Conservation (phyloP, 208 protist genomes). For the Crithidia mellificae region DNA sequence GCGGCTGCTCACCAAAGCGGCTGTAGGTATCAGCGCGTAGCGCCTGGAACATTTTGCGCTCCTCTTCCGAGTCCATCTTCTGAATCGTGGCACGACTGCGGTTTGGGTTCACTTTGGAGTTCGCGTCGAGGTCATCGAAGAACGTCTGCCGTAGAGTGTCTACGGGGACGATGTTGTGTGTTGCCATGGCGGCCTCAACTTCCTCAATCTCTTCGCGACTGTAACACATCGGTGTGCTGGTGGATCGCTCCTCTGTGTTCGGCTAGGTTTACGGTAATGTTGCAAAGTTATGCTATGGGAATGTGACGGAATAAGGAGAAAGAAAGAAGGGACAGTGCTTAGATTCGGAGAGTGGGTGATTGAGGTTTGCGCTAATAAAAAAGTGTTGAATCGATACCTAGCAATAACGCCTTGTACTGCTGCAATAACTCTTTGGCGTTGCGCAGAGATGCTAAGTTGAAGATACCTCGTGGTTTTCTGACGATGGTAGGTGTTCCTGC, state of each 20-base stretch:
- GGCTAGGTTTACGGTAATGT: too few relatives aligned
- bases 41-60: constrained; percentile 25
- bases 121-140: constrained; percentile 57
- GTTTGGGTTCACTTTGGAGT: constrained; percentile 56
- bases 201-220: constrained; percentile 27
- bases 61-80: constrained; percentile 14
- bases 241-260: too few relatives aligned
- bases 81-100: constrained; percentile 18
- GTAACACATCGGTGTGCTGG: too few relatives aligned
- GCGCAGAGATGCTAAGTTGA: too few relatives aligned
- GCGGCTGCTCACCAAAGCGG: constrained; percentile 13
- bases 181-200: constrained; percentile 15
- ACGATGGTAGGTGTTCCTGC: too few relatives aligned
- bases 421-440: too few relatives aligned
- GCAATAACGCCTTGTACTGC: too few relatives aligned
- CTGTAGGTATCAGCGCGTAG: constrained; percentile 8
- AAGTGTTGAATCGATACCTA: too few relatives aligned
- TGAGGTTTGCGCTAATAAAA: too few relatives aligned
- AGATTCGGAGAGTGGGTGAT: too few relatives aligned
- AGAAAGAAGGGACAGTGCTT: too few relatives aligned
- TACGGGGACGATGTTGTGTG: constrained; percentile 33
- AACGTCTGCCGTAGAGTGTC: constrained; percentile 50
- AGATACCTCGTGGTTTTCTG: too few relatives aligned
- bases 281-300: neutral
- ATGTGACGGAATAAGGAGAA: neutral